Base-by-base conservation (phyloP, 1,284 basidiomycete species). In the Ceratobasidium papillatum region DNA sequence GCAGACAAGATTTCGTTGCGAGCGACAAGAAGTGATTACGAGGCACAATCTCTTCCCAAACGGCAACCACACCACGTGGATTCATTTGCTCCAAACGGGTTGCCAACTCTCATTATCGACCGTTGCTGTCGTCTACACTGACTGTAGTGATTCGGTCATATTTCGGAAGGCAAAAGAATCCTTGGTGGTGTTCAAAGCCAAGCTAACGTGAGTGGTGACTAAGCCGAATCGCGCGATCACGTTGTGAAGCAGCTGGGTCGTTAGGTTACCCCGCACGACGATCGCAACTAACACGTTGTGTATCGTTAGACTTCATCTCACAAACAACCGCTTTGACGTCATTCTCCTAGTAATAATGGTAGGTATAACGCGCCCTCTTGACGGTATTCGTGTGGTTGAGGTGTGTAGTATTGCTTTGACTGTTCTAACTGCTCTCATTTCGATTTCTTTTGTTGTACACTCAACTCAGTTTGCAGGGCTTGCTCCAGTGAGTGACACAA, bases 381-480 rank as follows among this genome's bases (percentile, higher is more conserved):
- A 41, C 14, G 88, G 87, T 30, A 76, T 90, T 59, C 87, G 85
- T 76, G 89, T 90, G 59, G 80, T 90, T 74, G 89, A 90, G 83
- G 89, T 88, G 69, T 58, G 54, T 52, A 41, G 9, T 38, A 58
- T 47, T 47, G 19, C 19, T n/a, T 17, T 47, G 19, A 4, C 19
- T 3, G 4, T 19, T n/a, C 45, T 47, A 47, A 47, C 8, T n/a
- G 19, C 9, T 11, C 45, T n/a, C 45, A 41, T 47, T 47, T 47
- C 19, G 19, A 58, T 41, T 25, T 3, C 19, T 77, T 12, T 32
- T n/a, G n/a, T n/a, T n/a, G n/a, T n/a, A n/a, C n/a, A n/a, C n/a
- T n/a, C 25, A 14, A 25, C n/a, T n/a, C 17, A 95, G 90, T 94
- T 95, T 79, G 93, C 90, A 32, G 94, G 93, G n/a, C 84, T 95